A percentile compares a stretch with the other conserved stretches of the same genome.
These are phyloP conservation scores for Bryopsis sp. DNA, from an alignment of 139 green algal genomes.

Conservation along the genomic window DNA sequence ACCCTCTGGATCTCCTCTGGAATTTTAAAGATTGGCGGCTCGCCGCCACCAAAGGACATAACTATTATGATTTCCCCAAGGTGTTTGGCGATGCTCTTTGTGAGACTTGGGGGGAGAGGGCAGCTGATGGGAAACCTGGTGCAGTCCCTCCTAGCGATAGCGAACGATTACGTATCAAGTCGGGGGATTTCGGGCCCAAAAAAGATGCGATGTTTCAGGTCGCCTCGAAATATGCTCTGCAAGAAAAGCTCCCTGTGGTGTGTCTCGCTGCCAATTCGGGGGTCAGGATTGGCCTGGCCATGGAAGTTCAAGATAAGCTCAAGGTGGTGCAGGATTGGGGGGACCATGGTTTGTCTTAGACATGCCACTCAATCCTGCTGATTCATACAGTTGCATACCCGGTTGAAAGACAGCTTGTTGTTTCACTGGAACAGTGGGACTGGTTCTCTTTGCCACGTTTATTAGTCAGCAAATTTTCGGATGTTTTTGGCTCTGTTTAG, in stretches of 20 bases:
- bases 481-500: conserved; percentile 18
- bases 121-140: conserved; percentile 33
- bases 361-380: too few relatives aligned
- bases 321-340: conserved; percentile 23
- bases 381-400: too few relatives aligned
- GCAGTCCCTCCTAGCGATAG: conserved; percentile 28
- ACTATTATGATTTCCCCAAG: conserved; percentile 89
- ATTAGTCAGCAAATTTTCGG: too few relatives aligned
- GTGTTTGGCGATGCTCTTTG: conserved; percentile 84
- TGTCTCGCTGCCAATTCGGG: conserved; percentile 93
- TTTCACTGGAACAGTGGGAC: too few relatives aligned
- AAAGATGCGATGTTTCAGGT: conserved; percentile 89
- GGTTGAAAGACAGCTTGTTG: too few relatives aligned
- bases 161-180: conserved; percentile 65
- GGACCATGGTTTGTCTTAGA: background rate
- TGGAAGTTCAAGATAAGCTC: conserved; percentile 70
- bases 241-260: conserved; percentile 72
- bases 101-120: conserved; percentile 57
- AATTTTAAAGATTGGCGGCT: conserved; percentile 73
- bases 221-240: conserved; percentile 67
- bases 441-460: too few relatives aligned
- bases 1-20: conserved; percentile 60
- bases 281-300: conserved; percentile 83
- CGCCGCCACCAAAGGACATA: conserved; percentile 57
- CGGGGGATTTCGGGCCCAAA: conserved; percentile 75